Evolutionary conservation across 495 filamentous ascomycete species (phyloP).

Genomic region (Xanthoparmelia taractica): DNA sequence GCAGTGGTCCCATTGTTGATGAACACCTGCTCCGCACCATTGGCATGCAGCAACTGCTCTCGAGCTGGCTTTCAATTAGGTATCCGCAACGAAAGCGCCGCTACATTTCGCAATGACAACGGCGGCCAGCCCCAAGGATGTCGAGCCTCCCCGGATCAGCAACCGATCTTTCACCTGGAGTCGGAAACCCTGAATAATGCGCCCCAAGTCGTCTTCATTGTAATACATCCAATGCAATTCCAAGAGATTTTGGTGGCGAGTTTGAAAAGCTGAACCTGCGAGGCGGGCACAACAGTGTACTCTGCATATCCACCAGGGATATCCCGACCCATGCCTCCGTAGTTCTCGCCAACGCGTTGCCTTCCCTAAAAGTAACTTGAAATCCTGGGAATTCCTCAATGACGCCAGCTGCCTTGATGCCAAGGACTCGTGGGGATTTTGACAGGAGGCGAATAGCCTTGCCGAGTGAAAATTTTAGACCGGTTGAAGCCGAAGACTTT

Average conservation of each 20-base stretch:
- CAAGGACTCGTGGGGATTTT: no score
- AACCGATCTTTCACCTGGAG: background rate
- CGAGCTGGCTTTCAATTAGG: background rate
- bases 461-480: no score
- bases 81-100: background rate
- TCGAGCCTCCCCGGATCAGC: background rate
- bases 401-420: no score
- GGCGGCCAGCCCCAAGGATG: background rate
- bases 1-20: background rate
- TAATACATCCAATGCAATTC: background rate
- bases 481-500: no score
- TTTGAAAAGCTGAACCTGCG: background rate
- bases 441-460: no score
- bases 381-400: no score
- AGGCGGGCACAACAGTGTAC: background rate
- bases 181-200: background rate
- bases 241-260: background rate
- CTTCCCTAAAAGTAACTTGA: no score
- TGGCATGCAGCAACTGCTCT: background rate
- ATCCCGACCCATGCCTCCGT: background rate
- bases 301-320: background rate
- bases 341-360: background rate
- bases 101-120: background rate
- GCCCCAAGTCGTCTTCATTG: background rate
- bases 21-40: background rate